Conservation (phyloP, 129 eudicot species). For the Ambrosia trifida region DNA sequence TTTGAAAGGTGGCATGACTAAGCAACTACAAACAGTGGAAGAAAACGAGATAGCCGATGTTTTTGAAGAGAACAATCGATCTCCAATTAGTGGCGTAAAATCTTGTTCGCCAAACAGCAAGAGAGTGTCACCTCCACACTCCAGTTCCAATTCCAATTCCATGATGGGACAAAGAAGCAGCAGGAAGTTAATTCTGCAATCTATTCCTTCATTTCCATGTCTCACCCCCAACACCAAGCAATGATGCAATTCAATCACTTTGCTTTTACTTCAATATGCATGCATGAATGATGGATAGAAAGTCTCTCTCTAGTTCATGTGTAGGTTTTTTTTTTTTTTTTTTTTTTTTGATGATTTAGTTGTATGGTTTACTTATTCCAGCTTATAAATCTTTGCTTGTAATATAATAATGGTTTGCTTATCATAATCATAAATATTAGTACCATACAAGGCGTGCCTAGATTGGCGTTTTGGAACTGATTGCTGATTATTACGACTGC, state of each 20-base stretch:
- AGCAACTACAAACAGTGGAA: slow-evolving; percentile 37
- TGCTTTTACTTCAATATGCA: slow-evolving; percentile 21
- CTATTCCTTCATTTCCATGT: slow-evolving; percentile 91
- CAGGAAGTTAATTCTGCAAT: slow-evolving; percentile 81
- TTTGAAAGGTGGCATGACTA: slow-evolving; percentile 41
- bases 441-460: no score
- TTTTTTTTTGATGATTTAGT: slow-evolving; percentile 14
- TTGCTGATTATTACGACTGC: no score
- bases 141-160: background rate
- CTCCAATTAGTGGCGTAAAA: slow-evolving; percentile 59
- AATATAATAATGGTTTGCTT: slow-evolving; percentile 35
- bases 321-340: slow-evolving; percentile 23
- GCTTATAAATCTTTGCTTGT: slow-evolving; percentile 29
- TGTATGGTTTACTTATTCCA: slow-evolving; percentile 29
- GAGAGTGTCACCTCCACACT: slow-evolving; percentile 90
- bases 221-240: slow-evolving; percentile 60
- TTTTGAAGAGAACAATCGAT: slow-evolving; percentile 54
- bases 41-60: slow-evolving; percentile 69
- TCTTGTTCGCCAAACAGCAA: slow-evolving; percentile 80
- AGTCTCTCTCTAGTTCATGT: slow-evolving; percentile 29
- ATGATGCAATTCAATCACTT: slow-evolving; percentile 27
- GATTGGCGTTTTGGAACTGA: no score
- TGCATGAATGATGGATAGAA: background rate
- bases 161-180: slow-evolving; percentile 61
- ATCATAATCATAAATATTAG: background rate